Evolutionary conservation across 169 alveolate genomes (phyloP).

Genomic region (Plasmodium sp.): DNA sequence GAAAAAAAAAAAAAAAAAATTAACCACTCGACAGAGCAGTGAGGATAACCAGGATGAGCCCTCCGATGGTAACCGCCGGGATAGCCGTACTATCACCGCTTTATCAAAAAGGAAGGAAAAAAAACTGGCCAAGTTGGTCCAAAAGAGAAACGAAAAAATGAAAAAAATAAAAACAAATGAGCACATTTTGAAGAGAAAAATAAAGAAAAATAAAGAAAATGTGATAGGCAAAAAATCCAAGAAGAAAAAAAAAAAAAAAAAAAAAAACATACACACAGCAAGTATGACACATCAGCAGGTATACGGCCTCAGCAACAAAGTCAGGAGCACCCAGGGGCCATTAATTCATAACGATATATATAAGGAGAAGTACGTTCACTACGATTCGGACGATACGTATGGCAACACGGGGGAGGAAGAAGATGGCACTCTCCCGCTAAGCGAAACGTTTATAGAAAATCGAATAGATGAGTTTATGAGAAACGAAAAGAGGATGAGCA

Average conservation of each 20-base stretch:
- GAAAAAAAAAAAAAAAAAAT: neutral
- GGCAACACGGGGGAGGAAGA: neutral
- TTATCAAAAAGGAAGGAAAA: neutral
- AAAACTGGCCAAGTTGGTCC: neutral
- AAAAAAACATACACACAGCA: neutral
- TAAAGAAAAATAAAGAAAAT: conserved; percentile 17
- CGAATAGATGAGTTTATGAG: conserved; percentile 7
- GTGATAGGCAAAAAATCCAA: conserved; percentile 1
- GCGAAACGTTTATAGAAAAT: conserved; percentile 39
- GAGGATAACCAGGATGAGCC: neutral
- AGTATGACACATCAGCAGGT: conserved; percentile 24
- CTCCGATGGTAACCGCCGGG: neutral
- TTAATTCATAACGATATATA: conserved; percentile 51
- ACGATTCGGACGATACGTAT: neutral
- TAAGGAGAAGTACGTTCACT: conserved; percentile 13
- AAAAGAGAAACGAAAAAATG: conserved; percentile 24
- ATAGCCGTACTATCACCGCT: neutral
- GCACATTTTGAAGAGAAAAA: conserved; percentile 40
- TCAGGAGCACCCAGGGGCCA: conserved; percentile 8
- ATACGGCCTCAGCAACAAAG: conserved; percentile 25
- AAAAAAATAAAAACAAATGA: conserved; percentile 19
- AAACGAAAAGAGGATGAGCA: conserved; percentile 6
- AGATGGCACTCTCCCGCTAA: conserved; percentile 25
- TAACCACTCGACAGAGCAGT: neutral
- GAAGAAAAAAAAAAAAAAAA: neutral